Percentiles rank a stretch among this genome's conserved stretches.
Conservation (phyloP, 805 yeast species). For the Wickerhamomyces canadensis region DNA sequence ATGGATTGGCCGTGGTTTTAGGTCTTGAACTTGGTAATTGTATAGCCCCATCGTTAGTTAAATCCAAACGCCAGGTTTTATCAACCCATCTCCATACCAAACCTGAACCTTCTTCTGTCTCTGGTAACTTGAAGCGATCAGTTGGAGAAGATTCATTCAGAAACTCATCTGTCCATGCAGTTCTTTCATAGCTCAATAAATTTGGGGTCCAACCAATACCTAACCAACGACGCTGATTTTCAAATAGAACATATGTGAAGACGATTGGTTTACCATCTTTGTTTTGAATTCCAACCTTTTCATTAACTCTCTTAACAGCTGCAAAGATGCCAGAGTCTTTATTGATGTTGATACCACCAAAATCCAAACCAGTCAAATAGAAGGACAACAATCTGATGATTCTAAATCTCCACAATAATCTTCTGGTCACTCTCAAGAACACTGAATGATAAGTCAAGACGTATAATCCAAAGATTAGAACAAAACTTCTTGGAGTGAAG, state of each 20-base stretch:
- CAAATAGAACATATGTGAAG: conserved; percentile 88
- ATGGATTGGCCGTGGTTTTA: conserved; percentile 56
- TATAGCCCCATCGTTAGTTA: conserved; percentile 82
- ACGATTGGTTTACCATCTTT: conserved; percentile 50
- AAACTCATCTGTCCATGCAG: conserved; percentile 97
- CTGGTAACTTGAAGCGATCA: conserved; percentile 77
- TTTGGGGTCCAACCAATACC: conserved; percentile 98
- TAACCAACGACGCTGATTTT: conserved; percentile 94
- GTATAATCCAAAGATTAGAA: conserved; percentile 53
- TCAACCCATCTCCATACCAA: conserved; percentile 96
- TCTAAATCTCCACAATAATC: conserved; percentile 78
- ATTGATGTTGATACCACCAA: conserved; percentile 41
- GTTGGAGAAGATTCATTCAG: conserved; percentile 78
- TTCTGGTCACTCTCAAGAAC: conserved; percentile 78
- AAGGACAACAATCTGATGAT: conserved; percentile 65
- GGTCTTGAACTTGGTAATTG: conserved; percentile 60
- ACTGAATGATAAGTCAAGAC: conserved; percentile 81
- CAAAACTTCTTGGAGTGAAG: conserved; percentile 62
- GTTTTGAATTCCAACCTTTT: conserved; percentile 26
- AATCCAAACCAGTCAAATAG: conserved; percentile 83
- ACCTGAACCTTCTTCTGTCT: conserved; percentile 57
- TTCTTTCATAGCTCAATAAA: conserved; percentile 84
- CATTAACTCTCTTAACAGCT: conserved; percentile 35
- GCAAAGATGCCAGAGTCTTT: conserved; percentile 37
- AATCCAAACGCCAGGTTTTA: conserved; percentile 83